Evolutionary conservation across 1,284 basidiomycete species (phyloP).

Genomic region (Austropuccinia psidii): DNA sequence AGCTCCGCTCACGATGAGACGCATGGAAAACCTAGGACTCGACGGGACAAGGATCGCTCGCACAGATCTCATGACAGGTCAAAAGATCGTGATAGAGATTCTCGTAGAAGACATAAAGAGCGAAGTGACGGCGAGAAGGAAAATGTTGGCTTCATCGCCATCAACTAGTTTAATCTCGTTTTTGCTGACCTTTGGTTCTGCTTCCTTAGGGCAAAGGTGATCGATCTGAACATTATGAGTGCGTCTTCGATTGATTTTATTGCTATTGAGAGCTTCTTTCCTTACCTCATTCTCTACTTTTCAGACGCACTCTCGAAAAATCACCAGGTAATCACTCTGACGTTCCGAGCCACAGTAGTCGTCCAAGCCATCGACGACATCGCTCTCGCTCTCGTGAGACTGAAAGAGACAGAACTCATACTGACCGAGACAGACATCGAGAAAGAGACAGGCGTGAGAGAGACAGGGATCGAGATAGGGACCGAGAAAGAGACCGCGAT

Average conservation of each 20-base stretch:
- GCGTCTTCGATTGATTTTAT: background rate
- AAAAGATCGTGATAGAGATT: slow-evolving; percentile 9
- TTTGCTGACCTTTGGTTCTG: background rate
- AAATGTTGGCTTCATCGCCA: background rate
- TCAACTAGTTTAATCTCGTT: background rate
- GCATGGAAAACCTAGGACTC: background rate
- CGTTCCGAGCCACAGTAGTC: slow-evolving; percentile 28
- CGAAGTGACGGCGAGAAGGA: slow-evolving; percentile 6
- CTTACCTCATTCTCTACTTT: background rate
- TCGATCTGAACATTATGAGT: slow-evolving; percentile 23
- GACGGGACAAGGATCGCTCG: background rate
- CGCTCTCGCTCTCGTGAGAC: slow-evolving; percentile 32
- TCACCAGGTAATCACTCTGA: slow-evolving; percentile 33
- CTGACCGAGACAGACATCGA: slow-evolving; percentile 31
- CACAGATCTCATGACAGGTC: slow-evolving; percentile 9
- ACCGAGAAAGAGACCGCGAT: slow-evolving; percentile 6
- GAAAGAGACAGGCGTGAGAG: slow-evolving; percentile 23
- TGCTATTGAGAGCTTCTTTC: background rate
- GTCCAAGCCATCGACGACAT: slow-evolving; percentile 19
- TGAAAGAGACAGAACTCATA: slow-evolving; percentile 8
- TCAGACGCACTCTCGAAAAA: background rate
- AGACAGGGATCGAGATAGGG: slow-evolving; percentile 6
- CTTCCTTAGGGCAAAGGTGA: slow-evolving; percentile 3
- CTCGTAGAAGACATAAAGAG: slow-evolving; percentile 14
- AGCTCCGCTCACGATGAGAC: background rate